phyloP scores from a whole-genome alignment of 2,329 filamentous ascomycete species.

The Scytalidium sp. region DNA sequence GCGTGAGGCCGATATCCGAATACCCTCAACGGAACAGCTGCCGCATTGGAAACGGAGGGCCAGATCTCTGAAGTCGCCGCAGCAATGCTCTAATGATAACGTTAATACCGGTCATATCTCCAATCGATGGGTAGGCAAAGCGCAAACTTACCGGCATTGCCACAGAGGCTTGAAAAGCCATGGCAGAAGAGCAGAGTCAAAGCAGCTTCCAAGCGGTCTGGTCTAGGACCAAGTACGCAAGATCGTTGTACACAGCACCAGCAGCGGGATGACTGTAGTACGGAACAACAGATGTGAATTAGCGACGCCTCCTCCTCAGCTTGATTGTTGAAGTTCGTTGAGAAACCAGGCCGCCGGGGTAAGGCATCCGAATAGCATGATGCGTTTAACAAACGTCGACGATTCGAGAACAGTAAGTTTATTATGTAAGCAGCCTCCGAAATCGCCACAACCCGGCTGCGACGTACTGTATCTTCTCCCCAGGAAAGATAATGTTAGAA shows the following conservation, averaged over 20 bases:
- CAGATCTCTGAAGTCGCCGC: conserved; percentile 39
- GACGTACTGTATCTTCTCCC: too few relatives aligned
- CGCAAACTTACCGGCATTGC: conserved; percentile 18
- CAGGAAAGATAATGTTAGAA: too few relatives aligned
- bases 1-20: conserved; percentile 19
- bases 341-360: background rate
- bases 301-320: background rate
- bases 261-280: background rate
- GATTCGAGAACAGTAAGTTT: background rate
- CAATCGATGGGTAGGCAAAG: background rate
- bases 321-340: background rate
- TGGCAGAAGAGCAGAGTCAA: conserved; percentile 5
- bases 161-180: conserved; percentile 23
- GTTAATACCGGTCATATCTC: background rate
- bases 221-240: background rate
- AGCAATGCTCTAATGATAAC: conserved; percentile 45
- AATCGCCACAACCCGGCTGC: background rate
- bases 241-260: background rate
- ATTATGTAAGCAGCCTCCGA: background rate
- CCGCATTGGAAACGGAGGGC: conserved; percentile 37
- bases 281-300: background rate
- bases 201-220: background rate
- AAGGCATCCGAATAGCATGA: background rate
- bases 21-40: conserved; percentile 33
- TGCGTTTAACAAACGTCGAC: background rate